Base-by-base conservation (phyloP, 306 rosid genomes). In the Coriaria nepalensis region DNA sequence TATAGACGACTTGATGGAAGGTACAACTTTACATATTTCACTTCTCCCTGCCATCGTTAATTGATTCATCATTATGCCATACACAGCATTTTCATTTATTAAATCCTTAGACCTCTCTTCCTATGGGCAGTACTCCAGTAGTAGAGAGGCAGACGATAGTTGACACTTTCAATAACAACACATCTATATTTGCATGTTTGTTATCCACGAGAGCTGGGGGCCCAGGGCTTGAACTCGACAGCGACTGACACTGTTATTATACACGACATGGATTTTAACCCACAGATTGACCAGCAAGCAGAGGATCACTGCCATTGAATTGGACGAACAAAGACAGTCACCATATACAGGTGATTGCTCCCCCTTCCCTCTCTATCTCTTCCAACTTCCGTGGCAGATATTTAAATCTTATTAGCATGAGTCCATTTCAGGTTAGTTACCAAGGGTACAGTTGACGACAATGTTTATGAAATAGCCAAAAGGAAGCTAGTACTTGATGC, bases 241-340 rank as follows among this genome's bases (percentile, higher is more conserved):
- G 95, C 94, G 55, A 95, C 95, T 46, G 95, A 90, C 53, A 84
- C 95, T 0, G 97, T 90, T 51, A 82, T 84, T 42, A 90, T 90
- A 55, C 97, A 90, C 35, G 97, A 90, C 71, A 84, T 90, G 97
- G 97, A 81, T 79, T 90, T 90, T 78, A 84, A 90, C 58, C 97
- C 94, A 39, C 94, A 90, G 68, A 90, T 81, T 52, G 97, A 90
- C 43, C 80, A 87, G 12, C 97, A 90, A 69, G 97, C 95, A 6
- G 97, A 90, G 63, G 97, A 90, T 59, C 87, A 95, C 4, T 90
- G 97, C 57, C 94, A 90, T 70, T 78, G 97, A 47, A 81, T 84
- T 12, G 97, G 97, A 50, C 97, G 84, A 71, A 79, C 79, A 10
- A 84, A 75, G 77, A 87, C 87, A 39, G 95, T 90, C 58, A 79